Base-by-base conservation (phyloP, 768 basidiomycete species). In the Clathrus columnatus region DNA sequence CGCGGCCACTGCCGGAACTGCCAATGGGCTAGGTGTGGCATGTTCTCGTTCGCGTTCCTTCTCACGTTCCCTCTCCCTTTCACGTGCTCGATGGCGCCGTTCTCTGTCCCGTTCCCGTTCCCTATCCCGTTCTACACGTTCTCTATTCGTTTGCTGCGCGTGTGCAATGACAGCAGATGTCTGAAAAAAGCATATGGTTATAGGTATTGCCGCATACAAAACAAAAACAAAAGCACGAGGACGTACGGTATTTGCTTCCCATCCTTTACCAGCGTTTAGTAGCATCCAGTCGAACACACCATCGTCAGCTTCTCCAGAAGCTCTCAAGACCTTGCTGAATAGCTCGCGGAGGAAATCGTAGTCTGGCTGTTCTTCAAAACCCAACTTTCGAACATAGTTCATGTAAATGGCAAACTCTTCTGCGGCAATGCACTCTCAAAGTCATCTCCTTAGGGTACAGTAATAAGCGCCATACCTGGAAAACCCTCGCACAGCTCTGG, bases 401-500 rank as follows among this genome's bases (percentile, higher is more conserved):
- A 99, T 92, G 72, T 98, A 99, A 61, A 98, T 98, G 18, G 85
- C 83, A 65, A 99, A 97, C 65, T 98, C 95, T 78, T 97, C 95
- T 94, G 70, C 8, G 54, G 32, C 20, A 59, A 42, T 30, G 4
- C 42, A 46, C 24, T 26, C 24, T 23, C 26, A 54, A 49, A 24
- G 29, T 48, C 26, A 17, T 27, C 26, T 20, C n/a, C 32, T 23
- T 7, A 18, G 44, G 57, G n/a, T 24, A 17, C 48, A 50, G 50
- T 47, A 48, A 21, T 30, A 57, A 26, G 21, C 51, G 36, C 72
- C 80, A 64, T 60, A 93, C 88, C 92, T 60, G 96, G 95, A 74
- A 95, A 97, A 28, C 94, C 92, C 66, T 99, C 95, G 62, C 93
- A 95, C 29, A 99, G 73, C 68, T 99, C 95, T 23, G 81, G 75